Conservation (phyloP, 768 basidiomycete species). For the Amanita inopinata region DNA sequence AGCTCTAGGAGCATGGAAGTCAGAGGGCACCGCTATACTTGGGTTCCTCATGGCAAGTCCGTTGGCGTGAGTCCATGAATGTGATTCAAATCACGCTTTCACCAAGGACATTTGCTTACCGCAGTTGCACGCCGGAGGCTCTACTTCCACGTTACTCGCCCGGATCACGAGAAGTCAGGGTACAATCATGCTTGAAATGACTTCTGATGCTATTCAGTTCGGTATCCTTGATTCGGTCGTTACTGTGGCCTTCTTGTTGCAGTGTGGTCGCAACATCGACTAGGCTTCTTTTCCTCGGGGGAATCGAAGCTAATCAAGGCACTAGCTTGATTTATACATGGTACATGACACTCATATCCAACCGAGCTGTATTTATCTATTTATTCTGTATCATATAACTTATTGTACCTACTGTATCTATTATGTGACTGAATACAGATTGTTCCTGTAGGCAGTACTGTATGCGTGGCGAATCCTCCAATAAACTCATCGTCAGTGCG, state of each 20-base stretch:
- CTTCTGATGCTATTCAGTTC: slow-evolving; percentile 42
- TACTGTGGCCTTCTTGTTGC: slow-evolving; percentile 44
- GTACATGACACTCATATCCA: background rate
- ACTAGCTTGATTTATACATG: background rate
- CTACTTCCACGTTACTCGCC: slow-evolving; percentile 31
- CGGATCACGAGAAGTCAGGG: slow-evolving; percentile 37
- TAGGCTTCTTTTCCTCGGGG: slow-evolving; percentile 21
- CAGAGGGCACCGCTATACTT: slow-evolving; percentile 39
- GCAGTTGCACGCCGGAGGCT: slow-evolving; percentile 38
- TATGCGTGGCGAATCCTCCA: too few relatives aligned
- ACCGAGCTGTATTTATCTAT: too few relatives aligned
- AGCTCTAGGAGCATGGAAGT: slow-evolving; percentile 45
- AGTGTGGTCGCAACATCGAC: slow-evolving; percentile 56
- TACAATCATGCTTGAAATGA: slow-evolving; percentile 43
- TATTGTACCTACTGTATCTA: background rate
- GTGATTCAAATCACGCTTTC: background rate
- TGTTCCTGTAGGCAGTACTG: background rate
- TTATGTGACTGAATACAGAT: background rate
- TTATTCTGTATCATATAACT: background rate
- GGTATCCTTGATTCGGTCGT: slow-evolving; percentile 43
- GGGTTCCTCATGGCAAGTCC: slow-evolving; percentile 44
- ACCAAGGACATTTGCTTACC: slow-evolving; percentile 3
- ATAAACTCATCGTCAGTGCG: too few relatives aligned
- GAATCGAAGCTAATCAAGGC: background rate
- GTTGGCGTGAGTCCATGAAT: slow-evolving; percentile 36